phyloP scores from a whole-genome alignment of 352 stramenopile species.

The Plasmopara halstedii region DNA sequence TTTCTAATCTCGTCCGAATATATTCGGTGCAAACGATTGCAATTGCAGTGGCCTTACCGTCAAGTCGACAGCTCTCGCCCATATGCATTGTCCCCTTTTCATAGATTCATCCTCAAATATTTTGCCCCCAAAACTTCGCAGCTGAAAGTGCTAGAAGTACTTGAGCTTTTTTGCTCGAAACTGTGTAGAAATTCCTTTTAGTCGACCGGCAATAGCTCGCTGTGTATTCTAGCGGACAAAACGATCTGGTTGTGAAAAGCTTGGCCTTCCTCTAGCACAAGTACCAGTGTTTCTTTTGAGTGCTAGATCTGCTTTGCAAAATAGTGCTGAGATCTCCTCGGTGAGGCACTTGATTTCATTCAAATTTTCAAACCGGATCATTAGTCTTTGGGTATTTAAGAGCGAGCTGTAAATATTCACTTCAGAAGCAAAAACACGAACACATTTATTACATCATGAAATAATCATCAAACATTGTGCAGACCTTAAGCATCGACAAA shows the following conservation, averaged over 20 bases:
- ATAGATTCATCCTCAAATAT: slow-evolving; percentile 43
- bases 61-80: slow-evolving; percentile 5
- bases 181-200: slow-evolving; percentile 53
- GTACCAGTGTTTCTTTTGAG: slow-evolving; percentile 61
- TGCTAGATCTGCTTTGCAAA: slow-evolving; percentile 55
- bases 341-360: slow-evolving; percentile 64
- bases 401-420: slow-evolving; percentile 82
- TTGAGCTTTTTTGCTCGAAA: slow-evolving; percentile 64
- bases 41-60: slow-evolving; percentile 9
- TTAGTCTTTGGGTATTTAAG: slow-evolving; percentile 63
- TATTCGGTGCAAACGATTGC: slow-evolving; percentile 31
- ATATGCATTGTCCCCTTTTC: slow-evolving; percentile 8
- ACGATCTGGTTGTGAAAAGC: slow-evolving; percentile 38
- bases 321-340: slow-evolving; percentile 52
- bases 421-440: slow-evolving; percentile 7
- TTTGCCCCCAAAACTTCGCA: slow-evolving; percentile 64
- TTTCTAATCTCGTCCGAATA: slow-evolving; percentile 48
- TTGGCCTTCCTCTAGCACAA: slow-evolving; percentile 41
- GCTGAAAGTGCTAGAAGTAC: slow-evolving; percentile 62
- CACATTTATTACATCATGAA: not conserved
- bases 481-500: not conserved
- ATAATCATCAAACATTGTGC: not conserved
- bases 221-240: slow-evolving; percentile 66
- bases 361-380: slow-evolving; percentile 74
- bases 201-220: slow-evolving; percentile 43